Evolutionary conservation across 2,329 filamentous ascomycete genomes (phyloP).

Genomic region (Arthrinium puccinioides): DNA sequence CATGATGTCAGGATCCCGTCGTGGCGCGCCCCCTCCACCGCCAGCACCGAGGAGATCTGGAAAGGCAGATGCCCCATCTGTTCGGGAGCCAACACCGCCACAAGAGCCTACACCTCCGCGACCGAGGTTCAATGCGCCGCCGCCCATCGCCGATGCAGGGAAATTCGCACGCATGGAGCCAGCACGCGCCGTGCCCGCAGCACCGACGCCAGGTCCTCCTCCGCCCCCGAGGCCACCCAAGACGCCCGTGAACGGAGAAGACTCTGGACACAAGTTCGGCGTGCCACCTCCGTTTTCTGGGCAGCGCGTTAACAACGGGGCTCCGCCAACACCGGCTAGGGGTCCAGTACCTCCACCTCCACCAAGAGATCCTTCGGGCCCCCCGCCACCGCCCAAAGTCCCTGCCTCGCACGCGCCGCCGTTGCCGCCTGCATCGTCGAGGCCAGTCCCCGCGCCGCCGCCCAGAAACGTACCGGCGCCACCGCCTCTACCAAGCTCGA

Average conservation of each 20-base stretch:
- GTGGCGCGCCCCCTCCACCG: constrained; percentile 44
- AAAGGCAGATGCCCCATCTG: constrained; percentile 37
- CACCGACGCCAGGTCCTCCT: constrained; percentile 53
- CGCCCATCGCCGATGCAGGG: constrained; percentile 82
- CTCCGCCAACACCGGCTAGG: constrained; percentile 69
- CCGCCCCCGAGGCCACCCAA: constrained; percentile 65
- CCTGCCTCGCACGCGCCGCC: constrained; percentile 37
- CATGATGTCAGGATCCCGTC: constrained; percentile 29
- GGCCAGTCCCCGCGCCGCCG: constrained; percentile 47
- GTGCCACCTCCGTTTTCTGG: constrained; percentile 77
- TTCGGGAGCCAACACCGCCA: constrained; percentile 49
- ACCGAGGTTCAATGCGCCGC: constrained; percentile 75
- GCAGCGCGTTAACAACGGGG: constrained; percentile 48
- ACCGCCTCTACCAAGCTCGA: constrained; percentile 16
- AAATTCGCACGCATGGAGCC: constrained; percentile 62
- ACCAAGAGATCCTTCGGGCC: constrained; percentile 35
- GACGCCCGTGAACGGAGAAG: constrained; percentile 56
- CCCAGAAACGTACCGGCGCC: constrained; percentile 38
- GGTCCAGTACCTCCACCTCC: constrained; percentile 67
- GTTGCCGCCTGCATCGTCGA: constrained; percentile 40
- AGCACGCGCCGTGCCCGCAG: constrained; percentile 34
- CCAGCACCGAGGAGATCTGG: constrained; percentile 54
- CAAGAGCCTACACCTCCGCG: constrained; percentile 64
- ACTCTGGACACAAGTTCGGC: constrained; percentile 51
- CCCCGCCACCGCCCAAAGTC: constrained; percentile 40